Percentiles rank a stretch among this genome's conserved stretches.
These are phyloP conservation scores for Pseudohyphozyma bogoriensis DNA, from an alignment of 768 basidiomycete genomes.

Conservation along the genomic window DNA sequence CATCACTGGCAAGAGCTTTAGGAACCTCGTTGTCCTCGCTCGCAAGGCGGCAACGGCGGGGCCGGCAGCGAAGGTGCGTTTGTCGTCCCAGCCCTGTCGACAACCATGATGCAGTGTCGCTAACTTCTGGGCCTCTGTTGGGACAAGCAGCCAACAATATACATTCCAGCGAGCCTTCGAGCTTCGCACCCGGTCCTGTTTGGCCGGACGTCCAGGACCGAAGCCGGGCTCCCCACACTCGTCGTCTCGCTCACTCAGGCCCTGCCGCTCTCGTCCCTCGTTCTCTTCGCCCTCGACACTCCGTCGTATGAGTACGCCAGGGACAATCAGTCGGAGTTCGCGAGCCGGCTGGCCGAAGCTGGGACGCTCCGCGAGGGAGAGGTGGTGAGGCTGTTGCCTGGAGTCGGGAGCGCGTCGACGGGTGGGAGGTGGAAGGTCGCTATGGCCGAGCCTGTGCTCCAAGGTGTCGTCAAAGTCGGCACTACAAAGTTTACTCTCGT, in stretches of 20 bases:
- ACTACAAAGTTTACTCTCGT: constrained; percentile 21
- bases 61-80: neutral
- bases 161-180: neutral
- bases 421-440: constrained; percentile 41
- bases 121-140: neutral
- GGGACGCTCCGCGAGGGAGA: constrained; percentile 11
- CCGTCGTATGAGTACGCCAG: neutral
- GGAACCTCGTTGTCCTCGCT: neutral
- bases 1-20: neutral
- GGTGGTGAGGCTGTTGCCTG: neutral
- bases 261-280: constrained; percentile 9
- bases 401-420: neutral
- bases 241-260: neutral
- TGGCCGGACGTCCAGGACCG: neutral
- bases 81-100: neutral
- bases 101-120: too few relatives aligned
- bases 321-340: neutral
- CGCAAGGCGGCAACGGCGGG: too few relatives aligned
- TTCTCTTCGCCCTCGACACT: constrained; percentile 8
- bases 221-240: constrained; percentile 3
- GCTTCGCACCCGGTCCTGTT: constrained; percentile 3
- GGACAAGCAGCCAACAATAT: neutral
- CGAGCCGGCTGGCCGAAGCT: neutral
- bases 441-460: constrained; percentile 60
- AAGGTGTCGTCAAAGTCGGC: constrained; percentile 46